Evolutionary conservation across 805 yeast species (phyloP).

Genomic region (Ogataea trehaloabstinens): DNA sequence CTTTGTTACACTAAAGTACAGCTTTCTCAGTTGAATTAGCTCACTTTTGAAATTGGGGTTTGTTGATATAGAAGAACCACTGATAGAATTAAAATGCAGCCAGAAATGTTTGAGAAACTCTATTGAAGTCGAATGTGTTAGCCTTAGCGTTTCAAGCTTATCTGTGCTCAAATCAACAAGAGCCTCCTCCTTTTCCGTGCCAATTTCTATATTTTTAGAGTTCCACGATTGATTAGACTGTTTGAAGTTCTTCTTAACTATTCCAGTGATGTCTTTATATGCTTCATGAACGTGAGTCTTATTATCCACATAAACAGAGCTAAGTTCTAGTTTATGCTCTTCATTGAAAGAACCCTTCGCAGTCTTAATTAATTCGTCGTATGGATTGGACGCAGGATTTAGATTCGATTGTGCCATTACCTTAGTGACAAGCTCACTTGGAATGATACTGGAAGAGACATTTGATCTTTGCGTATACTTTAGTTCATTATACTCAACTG

Average conservation of each 20-base stretch:
- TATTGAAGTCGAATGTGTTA: slow-evolving; percentile 69
- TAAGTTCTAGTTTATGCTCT: slow-evolving; percentile 22
- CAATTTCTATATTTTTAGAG: slow-evolving; percentile 19
- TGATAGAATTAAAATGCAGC: slow-evolving; percentile 48
- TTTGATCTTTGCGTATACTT: slow-evolving; percentile 30
- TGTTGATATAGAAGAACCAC: slow-evolving; percentile 27
- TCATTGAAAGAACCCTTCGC: slow-evolving; percentile 22
- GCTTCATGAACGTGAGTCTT: slow-evolving; percentile 40
- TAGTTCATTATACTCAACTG: slow-evolving; percentile 53
- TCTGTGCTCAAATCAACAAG: slow-evolving; percentile 29
- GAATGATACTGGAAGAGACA: slow-evolving; percentile 24
- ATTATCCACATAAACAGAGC: slow-evolving; percentile 23
- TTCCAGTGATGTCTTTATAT: slow-evolving; percentile 41
- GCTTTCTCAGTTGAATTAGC: slow-evolving; percentile 37
- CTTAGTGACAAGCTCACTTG: slow-evolving; percentile 20
- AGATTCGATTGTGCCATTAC: slow-evolving; percentile 25
- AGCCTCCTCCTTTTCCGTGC: slow-evolving; percentile 23
- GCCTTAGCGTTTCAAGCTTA: slow-evolving; percentile 46
- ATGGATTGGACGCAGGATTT: slow-evolving; percentile 26
- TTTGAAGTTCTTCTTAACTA: slow-evolving; percentile 53
- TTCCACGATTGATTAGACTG: slow-evolving; percentile 51
- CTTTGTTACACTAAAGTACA: slow-evolving; percentile 48
- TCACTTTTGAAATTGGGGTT: slow-evolving; percentile 32
- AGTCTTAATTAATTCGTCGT: slow-evolving; percentile 21
- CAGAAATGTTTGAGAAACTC: slow-evolving; percentile 79